Evolutionary conservation across 1,284 basidiomycete species (phyloP).

Genomic region (Cutaneotrichosporon sp.): DNA sequence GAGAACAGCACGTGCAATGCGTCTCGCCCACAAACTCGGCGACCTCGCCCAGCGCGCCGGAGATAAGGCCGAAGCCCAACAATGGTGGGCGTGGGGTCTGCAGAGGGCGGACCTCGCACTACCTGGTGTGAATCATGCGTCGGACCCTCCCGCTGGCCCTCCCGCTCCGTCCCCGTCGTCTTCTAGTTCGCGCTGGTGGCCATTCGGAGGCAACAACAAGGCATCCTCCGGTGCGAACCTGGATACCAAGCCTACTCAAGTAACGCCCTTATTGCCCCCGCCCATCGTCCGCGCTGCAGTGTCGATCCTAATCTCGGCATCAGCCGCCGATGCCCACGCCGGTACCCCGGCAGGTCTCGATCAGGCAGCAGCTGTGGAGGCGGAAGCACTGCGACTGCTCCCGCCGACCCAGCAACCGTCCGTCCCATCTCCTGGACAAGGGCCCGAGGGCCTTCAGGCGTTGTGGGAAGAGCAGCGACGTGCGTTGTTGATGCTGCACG

Average conservation of each 20-base stretch:
- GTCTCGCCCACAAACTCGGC: slow-evolving; percentile 44
- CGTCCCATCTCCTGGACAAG: slow-evolving; percentile 56
- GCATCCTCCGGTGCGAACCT: neutral
- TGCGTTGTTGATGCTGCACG: slow-evolving; percentile 66
- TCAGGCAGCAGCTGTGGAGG: slow-evolving; percentile 79
- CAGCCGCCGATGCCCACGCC: slow-evolving; percentile 61
- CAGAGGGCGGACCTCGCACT: slow-evolving; percentile 21
- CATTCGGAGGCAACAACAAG: neutral
- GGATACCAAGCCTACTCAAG: too few species aligned
- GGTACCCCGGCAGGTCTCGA: slow-evolving; percentile 59
- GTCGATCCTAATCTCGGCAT: slow-evolving; percentile 63
- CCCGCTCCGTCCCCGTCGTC: neutral
- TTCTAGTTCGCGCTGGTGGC: slow-evolving; percentile 4
- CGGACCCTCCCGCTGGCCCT: too few species aligned
- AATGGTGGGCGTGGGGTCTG: slow-evolving; percentile 47
- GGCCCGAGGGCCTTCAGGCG: slow-evolving; percentile 57
- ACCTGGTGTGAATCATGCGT: neutral
- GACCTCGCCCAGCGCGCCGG: slow-evolving; percentile 36
- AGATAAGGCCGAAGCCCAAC: slow-evolving; percentile 25
- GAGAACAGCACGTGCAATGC: slow-evolving; percentile 25
- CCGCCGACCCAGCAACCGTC: slow-evolving; percentile 42
- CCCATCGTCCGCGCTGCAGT: slow-evolving; percentile 63
- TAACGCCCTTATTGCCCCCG: neutral
- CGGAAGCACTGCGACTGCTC: slow-evolving; percentile 78
- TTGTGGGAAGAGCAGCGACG: slow-evolving; percentile 67